phyloP scores from a whole-genome alignment of 257 asterid genomes.

The Verbena officinalis region DNA sequence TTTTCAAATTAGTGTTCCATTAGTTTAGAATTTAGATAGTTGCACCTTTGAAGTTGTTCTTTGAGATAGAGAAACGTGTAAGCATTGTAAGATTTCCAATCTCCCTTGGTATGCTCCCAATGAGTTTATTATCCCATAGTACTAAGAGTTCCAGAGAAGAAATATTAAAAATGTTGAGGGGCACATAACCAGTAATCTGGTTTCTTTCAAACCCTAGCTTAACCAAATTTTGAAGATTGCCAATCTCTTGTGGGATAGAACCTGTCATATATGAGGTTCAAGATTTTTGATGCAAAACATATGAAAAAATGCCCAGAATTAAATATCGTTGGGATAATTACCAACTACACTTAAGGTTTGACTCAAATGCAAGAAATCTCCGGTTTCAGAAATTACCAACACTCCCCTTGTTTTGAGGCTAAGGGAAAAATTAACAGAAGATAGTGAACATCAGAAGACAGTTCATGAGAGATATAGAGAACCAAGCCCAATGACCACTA shows the following conservation, averaged over 20 bases:
- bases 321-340: too few relatives aligned
- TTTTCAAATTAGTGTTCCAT: background rate
- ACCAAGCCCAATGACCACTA: too few relatives aligned
- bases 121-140: background rate
- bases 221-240: background rate
- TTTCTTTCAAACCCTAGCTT: background rate
- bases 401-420: too few relatives aligned
- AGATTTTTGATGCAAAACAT: too few relatives aligned
- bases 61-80: background rate
- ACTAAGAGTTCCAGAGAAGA: background rate
- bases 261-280: background rate
- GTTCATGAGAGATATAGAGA: too few relatives aligned
- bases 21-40: background rate
- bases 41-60: slow-evolving; percentile 10
- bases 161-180: background rate
- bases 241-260: slow-evolving; percentile 5
- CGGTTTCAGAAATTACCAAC: too few relatives aligned
- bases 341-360: too few relatives aligned
- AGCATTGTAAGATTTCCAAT: slow-evolving; percentile 12
- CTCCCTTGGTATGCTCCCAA: background rate
- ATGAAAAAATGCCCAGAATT: too few relatives aligned
- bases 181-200: background rate
- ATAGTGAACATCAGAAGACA: too few relatives aligned
- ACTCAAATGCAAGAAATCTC: too few relatives aligned
- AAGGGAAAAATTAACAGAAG: too few relatives aligned